These are phyloP conservation scores for Rhizopogon vesiculosus DNA, from an alignment of 768 basidiomycete species.

Conservation along the genomic window DNA sequence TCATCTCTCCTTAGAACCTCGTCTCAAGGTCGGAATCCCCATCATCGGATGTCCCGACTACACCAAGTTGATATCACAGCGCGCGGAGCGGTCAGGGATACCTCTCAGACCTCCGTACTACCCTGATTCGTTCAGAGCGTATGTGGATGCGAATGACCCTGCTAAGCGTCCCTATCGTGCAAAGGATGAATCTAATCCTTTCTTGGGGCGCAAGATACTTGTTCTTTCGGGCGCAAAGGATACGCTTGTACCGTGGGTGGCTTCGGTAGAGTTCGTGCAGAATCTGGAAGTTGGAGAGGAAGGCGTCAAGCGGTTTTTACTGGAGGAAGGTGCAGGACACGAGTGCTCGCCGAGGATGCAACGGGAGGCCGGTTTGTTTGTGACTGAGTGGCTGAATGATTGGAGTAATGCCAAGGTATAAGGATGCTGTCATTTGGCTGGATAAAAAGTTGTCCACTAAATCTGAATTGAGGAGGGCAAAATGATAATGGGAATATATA, in stretches of 20 bases:
- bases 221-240: conserved; percentile 67
- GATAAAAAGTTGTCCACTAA: background rate
- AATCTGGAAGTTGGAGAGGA: conserved; percentile 43
- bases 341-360: conserved; percentile 60
- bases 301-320: conserved; percentile 52
- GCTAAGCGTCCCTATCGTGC: conserved; percentile 36
- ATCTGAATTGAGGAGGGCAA: background rate
- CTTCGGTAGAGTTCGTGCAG: conserved; percentile 53
- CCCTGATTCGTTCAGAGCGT: conserved; percentile 45
- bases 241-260: conserved; percentile 60
- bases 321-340: conserved; percentile 59
- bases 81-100: conserved; percentile 45
- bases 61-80: conserved; percentile 45
- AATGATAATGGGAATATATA: background rate
- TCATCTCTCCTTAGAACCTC: conserved; percentile 31
- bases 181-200: conserved; percentile 44
- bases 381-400: conserved; percentile 19
- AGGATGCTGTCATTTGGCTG: background rate
- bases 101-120: conserved; percentile 48
- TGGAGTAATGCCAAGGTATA: conserved; percentile 1
- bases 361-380: conserved; percentile 31
- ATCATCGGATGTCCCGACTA: conserved; percentile 75
- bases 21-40: conserved; percentile 41
- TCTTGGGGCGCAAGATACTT: conserved; percentile 67
- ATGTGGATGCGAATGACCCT: conserved; percentile 46